Evolutionary conservation across 352 stramenopile species (phyloP), one percentile per base, ranked within the genome.

Genomic region (Peronospora belbahrii): DNA sequence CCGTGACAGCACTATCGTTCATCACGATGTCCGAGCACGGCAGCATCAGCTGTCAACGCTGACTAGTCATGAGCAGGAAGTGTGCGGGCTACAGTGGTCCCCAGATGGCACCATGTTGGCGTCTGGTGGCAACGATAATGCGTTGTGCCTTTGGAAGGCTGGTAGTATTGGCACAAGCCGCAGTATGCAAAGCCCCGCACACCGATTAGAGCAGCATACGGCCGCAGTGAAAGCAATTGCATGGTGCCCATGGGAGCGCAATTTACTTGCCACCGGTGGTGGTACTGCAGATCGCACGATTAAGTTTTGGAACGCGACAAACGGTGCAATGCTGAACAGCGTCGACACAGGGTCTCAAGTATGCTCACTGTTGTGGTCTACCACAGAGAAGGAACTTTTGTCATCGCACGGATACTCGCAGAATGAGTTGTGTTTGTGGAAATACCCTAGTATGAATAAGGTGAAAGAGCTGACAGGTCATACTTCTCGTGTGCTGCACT

Each of bases 301-400:
- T 73, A 99, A 99, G 71, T 97, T 99, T 55, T 99, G 97, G 97
- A 98, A 99, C 66, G 91, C 91, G 8, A 73, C 72, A 11, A 97
- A 86, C 18, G 78, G 98, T 13, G 97, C 98, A 46, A 83, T 67
- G 88, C 83, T 97, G 53, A 80, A 97, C 86, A 97, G 85, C 14
- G 86, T 99, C 13, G 93, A 99, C 64, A 99, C 96, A 35, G 96
- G 95, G 41, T 97, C 85, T 10, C 96, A 99, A 58, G 96, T 99
- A 7, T 98, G 96, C 65, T 92, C 93, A 2, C 74, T 99, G 20
- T 45, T 97, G 47, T 97, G 90, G 90, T 96, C 84, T n/a, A 80
- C 68, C 4, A 79, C 86, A 4, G 85, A 97, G 47, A 95, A 96
- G 56, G 93, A 97, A 59, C 80, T 99, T 14, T 64, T 98, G 3